Base-by-base conservation (phyloP, 305 asterid genomes). In the Fraxinus dipetala region DNA sequence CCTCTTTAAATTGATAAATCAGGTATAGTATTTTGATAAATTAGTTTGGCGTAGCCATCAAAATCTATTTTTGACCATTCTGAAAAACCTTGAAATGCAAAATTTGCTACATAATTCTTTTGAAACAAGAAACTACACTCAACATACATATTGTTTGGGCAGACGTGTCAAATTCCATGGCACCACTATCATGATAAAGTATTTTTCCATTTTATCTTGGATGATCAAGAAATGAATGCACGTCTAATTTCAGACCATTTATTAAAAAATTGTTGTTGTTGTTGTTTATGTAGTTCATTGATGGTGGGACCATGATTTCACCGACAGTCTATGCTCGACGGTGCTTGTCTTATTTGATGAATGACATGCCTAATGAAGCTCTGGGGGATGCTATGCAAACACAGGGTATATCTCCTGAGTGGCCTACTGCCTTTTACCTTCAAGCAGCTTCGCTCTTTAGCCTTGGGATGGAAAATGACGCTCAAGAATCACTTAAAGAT, bases 301-400 rank as follows among this genome's bases (percentile, higher is more conserved):
- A 94, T 81, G 97, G 97, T n/a, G 98, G 98, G 76, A 91, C 97
- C 14, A 93, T 94, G 97, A 89, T 93, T 6, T 93, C 98, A 11
- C 97, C 98, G 0, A 94, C 98, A 0, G 94, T 93, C 0, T 91
- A 84, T 28, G 95, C 94, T 28, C 88, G 98, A 24, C 89, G 97
- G 14, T 91, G 97, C 87, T 81, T 93, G 80, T 85, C 92, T 20
- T 93, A 90, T 78, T 80, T 95, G 91, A 92, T 95, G 97, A 81
- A 83, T 63, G 98, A 91, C 30, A 85, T 90, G 96, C 89, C 91
- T 5, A 92, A 92, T 80, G 91, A 93, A 82, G 97, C 96, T 45
- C 80, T 95, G 0, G 94, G 89, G 31, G 98, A 95, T 85, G 97
- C 95, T 1, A 87, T 92, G 91, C 98, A 95, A 85, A 96, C 98